A percentile compares a stretch with the other conserved stretches of the same genome.
Conservation (phyloP, 768 basidiomycete species). For the Erythrobasidium yunnanense region DNA sequence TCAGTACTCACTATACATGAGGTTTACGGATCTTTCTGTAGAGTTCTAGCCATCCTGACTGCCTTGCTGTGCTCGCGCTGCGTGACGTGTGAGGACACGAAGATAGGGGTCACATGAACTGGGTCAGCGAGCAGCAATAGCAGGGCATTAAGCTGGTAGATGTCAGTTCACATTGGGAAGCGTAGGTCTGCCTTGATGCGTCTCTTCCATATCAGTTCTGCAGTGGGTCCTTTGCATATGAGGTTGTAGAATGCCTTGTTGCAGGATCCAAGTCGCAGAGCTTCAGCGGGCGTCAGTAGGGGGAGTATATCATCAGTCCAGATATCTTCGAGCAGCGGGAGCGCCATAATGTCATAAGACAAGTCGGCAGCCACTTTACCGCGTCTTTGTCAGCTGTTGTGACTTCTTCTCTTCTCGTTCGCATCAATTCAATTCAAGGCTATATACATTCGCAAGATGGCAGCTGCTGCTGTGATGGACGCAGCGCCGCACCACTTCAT, state of each 20-base stretch:
- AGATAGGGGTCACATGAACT: too few relatives aligned
- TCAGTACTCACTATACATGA: constrained; percentile 29
- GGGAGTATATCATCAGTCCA: constrained; percentile 19
- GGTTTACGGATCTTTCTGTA: constrained; percentile 54
- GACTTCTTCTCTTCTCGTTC: too few relatives aligned
- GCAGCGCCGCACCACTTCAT: not conserved
- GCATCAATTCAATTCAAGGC: too few relatives aligned
- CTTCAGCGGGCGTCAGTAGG: constrained; percentile 1
- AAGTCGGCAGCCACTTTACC: not conserved
- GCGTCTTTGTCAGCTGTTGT: too few relatives aligned
- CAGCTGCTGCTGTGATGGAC: not conserved
- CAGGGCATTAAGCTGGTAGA: too few relatives aligned
- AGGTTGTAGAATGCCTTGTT: constrained; percentile 7
- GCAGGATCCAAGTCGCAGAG: constrained; percentile 13
- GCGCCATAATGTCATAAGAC: not conserved
- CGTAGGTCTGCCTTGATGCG: constrained; percentile 19
- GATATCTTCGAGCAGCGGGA: constrained; percentile 20
- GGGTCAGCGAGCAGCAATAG: too few relatives aligned
- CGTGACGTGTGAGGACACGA: not conserved
- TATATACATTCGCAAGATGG: not conserved
- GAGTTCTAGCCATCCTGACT: constrained; percentile 66
- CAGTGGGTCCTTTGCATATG: not conserved
- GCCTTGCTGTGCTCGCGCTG: constrained; percentile 54
- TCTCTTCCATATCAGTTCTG: constrained; percentile 22
- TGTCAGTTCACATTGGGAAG: constrained; percentile 20